Conservation (phyloP, 305 asterid genomes). For the Fraxinus greggii region DNA sequence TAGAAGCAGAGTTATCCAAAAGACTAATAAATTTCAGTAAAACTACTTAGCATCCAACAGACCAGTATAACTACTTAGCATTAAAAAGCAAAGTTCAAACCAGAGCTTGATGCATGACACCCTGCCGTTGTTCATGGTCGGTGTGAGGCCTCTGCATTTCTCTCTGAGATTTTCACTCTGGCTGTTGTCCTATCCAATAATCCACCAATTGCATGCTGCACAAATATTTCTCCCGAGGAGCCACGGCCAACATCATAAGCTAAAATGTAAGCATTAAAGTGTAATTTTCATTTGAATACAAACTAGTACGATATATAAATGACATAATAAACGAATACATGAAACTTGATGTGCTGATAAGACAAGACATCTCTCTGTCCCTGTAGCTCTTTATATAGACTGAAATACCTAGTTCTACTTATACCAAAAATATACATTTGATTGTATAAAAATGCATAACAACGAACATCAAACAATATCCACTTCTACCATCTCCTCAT, state of each 20-base stretch:
- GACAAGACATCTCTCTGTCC: conserved; percentile 13
- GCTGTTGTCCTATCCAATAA: background rate
- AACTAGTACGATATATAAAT: background rate
- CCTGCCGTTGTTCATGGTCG: background rate
- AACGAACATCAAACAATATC: conserved; percentile 50
- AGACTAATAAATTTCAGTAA: background rate
- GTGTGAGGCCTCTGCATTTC: background rate
- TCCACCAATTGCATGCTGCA: background rate
- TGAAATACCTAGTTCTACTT: conserved; percentile 6
- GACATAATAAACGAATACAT: background rate
- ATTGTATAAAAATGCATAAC: background rate
- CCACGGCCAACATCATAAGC: background rate
- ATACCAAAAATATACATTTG: conserved; percentile 16
- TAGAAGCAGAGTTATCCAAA: background rate
- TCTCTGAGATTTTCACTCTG: background rate
- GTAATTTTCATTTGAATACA: background rate
- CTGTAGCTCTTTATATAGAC: conserved; percentile 14
- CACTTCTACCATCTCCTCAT: conserved; percentile 64
- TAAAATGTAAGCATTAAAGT: background rate
- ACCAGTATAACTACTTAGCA: background rate
- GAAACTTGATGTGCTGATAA: background rate
- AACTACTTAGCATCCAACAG: background rate
- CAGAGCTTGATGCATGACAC: background rate
- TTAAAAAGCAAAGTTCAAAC: background rate
- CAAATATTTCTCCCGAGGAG: background rate